These are phyloP conservation scores for Xylaria arbuscula DNA, from an alignment of 2,329 filamentous ascomycete species.

Conservation along the genomic window DNA sequence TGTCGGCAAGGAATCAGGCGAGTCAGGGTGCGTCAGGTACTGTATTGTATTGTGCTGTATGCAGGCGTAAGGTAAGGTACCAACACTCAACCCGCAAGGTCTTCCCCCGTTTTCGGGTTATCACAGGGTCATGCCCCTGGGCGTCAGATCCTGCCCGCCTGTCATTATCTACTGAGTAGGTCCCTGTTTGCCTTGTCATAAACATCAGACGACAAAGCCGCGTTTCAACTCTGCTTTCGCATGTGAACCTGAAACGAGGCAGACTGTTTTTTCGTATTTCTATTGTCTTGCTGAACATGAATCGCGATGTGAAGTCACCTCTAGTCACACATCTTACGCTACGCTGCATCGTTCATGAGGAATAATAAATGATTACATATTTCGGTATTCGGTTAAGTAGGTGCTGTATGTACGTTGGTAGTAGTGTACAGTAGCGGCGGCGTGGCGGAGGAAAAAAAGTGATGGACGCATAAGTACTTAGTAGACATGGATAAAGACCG, in stretches of 20 bases:
- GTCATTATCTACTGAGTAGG: background rate
- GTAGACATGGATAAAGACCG: background rate
- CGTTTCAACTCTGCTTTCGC: constrained; percentile 28
- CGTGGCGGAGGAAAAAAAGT: background rate
- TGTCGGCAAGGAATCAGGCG: constrained; percentile 2
- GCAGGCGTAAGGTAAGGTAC: background rate
- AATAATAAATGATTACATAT: background rate
- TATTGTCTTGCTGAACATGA: background rate
- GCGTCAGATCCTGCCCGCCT: constrained; percentile 16
- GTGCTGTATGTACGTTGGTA: background rate
- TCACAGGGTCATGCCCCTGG: constrained; percentile 15
- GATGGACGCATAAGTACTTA: too few relatives aligned
- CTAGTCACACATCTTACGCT: too few relatives aligned
- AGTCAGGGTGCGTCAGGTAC: constrained; percentile 5
- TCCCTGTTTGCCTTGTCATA: background rate
- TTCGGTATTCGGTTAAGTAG: background rate
- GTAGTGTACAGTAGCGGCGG: background rate
- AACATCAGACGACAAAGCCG: constrained; percentile 14
- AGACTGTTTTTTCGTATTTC: background rate
- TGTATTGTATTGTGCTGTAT: too few relatives aligned
- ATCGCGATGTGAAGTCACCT: too few relatives aligned
- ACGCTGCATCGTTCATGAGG: background rate
- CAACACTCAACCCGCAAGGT: constrained; percentile 5
- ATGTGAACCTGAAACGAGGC: constrained; percentile 30
- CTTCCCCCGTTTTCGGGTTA: constrained; percentile 18